Base-by-base conservation (phyloP, 441 rosid species). In the Adansonia gregorii region DNA sequence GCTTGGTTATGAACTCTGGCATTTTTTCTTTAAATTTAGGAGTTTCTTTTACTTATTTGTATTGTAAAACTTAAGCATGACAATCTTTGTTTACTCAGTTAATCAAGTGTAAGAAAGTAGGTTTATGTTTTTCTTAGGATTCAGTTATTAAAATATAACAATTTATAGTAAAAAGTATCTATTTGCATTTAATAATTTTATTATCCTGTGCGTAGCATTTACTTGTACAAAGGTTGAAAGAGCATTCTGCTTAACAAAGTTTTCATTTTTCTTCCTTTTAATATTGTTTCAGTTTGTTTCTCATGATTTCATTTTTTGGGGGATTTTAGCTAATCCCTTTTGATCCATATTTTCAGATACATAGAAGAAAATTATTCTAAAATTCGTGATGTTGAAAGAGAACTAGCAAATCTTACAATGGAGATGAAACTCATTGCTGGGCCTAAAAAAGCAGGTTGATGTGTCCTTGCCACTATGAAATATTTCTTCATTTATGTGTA, bases 361-460 rank as follows among this genome's bases (percentile, higher is more conserved):
- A 95, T 94, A 80, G 92, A 94, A 74, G 98, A 94, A 86, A 91
- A 94, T 67, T 94, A 92, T 79, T 82, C 95, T n/a, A 92, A 89
- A 72, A 94, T 95, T 73, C 93, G 93, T 66, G 93, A 89, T 87
- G 97, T 95, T 0, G 98, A 95, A 84, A 84, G 92, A 75, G 99
- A 95, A 84, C 86, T 94, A 1, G 87, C 86, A 73, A 89, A 86
- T 87, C 92, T 92, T 58, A 80, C 89, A 0, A 73, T 95, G 94
- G 99, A 95, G 80, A 86, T 95, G 97, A 95, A 95, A 81, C 97
- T 95, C 81, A 95, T 97, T 0, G 91, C 98, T 73, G 99, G 99
- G 64, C 99, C 99, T 58, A 95, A 95, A 81, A 94, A 89, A 77
- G 99, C 97, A 80, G 99, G 97, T 95, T 85, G 68, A 85, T 48